A percentile compares a stretch with the other conserved stretches of the same genome.
phyloP scores from a whole-genome alignment of 352 stramenopile species.

The Phytophthora crassamura region DNA sequence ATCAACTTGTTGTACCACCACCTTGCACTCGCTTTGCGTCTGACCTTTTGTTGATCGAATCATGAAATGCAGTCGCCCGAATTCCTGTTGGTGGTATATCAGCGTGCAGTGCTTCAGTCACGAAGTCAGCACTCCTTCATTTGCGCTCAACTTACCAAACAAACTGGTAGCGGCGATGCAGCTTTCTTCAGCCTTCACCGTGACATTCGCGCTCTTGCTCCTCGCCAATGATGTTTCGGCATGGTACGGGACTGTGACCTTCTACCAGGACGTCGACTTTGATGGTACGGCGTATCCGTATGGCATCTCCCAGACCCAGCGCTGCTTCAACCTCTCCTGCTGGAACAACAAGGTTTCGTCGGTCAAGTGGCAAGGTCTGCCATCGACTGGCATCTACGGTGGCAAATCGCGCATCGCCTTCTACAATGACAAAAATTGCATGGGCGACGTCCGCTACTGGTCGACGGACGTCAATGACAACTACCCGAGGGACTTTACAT shows the following conservation, averaged over 20 bases:
- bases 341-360: constrained; percentile 23
- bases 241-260: constrained; percentile 26
- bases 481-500: constrained; percentile 28
- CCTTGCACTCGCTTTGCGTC: too few relatives aligned
- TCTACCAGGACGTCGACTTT: constrained; percentile 23
- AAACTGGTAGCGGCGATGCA: too few relatives aligned
- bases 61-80: too few relatives aligned
- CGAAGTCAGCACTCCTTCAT: too few relatives aligned
- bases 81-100: too few relatives aligned
- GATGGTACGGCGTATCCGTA: constrained; percentile 22
- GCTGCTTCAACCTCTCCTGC: constrained; percentile 25
- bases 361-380: constrained; percentile 23
- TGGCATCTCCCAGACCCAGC: constrained; percentile 2
- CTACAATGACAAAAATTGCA: constrained; percentile 18
- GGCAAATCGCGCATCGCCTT: constrained; percentile 27
- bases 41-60: too few relatives aligned
- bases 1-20: too few relatives aligned
- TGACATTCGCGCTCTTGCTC: not conserved
- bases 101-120: too few relatives aligned
- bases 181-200: too few relatives aligned
- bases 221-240: constrained; percentile 16
- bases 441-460: constrained; percentile 12
- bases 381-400: not conserved
- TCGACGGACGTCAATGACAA: constrained; percentile 13
- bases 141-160: too few relatives aligned